Conservation (phyloP, 139 green algal species). For the Coelastrella sp. region DNA sequence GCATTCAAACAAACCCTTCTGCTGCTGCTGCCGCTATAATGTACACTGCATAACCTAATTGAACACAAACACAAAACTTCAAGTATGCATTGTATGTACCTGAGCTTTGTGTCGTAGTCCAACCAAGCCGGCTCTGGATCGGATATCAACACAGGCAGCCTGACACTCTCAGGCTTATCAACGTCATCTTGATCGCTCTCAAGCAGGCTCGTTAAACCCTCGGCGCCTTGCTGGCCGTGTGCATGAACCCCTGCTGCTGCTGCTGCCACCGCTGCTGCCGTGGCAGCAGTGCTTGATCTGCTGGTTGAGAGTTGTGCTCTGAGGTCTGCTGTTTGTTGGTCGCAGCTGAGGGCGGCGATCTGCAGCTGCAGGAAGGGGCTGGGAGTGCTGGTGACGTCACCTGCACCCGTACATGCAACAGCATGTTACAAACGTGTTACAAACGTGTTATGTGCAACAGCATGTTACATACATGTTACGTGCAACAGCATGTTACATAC, state of each 20-base stretch:
- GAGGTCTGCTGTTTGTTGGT: not conserved
- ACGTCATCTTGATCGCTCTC: too few species aligned
- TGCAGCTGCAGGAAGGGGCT: slow-evolving; percentile 31
- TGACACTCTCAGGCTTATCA: too few species aligned
- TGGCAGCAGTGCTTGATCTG: not conserved
- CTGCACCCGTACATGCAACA: not conserved
- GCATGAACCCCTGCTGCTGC: not conserved
- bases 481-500: too few species aligned
- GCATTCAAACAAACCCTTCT: too few species aligned
- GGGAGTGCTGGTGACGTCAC: not conserved
- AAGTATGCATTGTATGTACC: too few species aligned
- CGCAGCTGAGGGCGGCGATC: not conserved
- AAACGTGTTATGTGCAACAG: not conserved
- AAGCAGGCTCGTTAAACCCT: too few species aligned
- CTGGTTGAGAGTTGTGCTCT: not conserved
- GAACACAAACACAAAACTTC: too few species aligned
- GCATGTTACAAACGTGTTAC: too few species aligned
- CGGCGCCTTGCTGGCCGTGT: too few species aligned
- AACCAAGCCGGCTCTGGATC: slow-evolving; percentile 38
- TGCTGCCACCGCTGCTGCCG: not conserved
- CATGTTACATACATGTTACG: too few species aligned
- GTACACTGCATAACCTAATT: too few species aligned
- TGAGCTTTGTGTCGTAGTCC: slow-evolving; percentile 7
- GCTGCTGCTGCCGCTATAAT: too few species aligned
- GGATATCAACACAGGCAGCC: slow-evolving; percentile 8